Conservation (phyloP, 2,329 filamentous ascomycete species). For the Stemphylium beticola region DNA sequence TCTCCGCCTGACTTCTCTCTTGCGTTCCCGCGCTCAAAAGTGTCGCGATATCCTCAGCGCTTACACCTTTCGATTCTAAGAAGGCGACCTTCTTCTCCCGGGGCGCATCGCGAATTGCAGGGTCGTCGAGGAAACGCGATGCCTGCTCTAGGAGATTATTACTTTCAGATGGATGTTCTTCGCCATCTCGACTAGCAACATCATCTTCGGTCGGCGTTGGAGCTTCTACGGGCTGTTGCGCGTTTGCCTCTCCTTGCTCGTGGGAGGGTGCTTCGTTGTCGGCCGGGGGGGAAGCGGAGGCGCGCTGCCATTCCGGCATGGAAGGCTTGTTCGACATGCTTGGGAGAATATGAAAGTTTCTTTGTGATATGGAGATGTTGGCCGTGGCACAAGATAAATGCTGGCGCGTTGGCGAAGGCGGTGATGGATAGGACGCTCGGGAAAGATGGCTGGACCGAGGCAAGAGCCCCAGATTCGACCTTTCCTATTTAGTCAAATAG, state of each 20-base stretch:
- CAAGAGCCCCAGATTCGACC: slow-evolving; percentile 15
- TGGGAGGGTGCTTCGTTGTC: slow-evolving; percentile 13
- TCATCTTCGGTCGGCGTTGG: slow-evolving; percentile 18
- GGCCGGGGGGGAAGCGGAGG: slow-evolving; percentile 6
- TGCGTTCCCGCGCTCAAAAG: slow-evolving; percentile 57
- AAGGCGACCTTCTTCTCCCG: slow-evolving; percentile 78
- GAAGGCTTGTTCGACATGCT: slow-evolving; percentile 31
- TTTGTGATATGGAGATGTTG: neutral
- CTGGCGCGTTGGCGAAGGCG: slow-evolving; percentile 8
- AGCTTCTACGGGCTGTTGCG: slow-evolving; percentile 24
- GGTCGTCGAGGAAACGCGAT: slow-evolving; percentile 75
- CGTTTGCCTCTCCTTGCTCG: slow-evolving; percentile 21
- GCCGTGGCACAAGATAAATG: slow-evolving; percentile 2
- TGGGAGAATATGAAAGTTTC: neutral
- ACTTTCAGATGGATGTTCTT: slow-evolving; percentile 9
- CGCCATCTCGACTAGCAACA: slow-evolving; percentile 3
- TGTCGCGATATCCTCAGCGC: slow-evolving; percentile 68
- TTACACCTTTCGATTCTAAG: slow-evolving; percentile 76
- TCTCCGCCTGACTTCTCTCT: slow-evolving; percentile 18
- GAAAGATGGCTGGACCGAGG: slow-evolving; percentile 31
- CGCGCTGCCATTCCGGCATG: slow-evolving; percentile 48
- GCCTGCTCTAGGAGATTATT: slow-evolving; percentile 66
- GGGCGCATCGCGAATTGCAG: slow-evolving; percentile 71
- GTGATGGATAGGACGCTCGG: slow-evolving; percentile 16
- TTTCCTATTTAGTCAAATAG: slow-evolving; percentile 8